Conservation (phyloP, 345 rosid species). For the Eucalyptus caleyi region DNA sequence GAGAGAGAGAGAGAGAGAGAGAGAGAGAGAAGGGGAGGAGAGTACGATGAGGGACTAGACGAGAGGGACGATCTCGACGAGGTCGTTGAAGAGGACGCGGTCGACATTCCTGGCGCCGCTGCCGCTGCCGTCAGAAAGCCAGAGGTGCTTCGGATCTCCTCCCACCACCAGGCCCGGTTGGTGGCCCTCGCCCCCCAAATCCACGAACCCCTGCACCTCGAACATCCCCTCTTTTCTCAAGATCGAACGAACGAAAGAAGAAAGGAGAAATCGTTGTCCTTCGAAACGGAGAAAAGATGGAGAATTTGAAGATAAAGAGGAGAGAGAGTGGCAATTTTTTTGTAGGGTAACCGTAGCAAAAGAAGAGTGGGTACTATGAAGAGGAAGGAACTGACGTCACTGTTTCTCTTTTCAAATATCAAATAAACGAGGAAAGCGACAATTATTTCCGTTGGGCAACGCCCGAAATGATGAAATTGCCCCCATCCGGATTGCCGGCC, state of each 20-base stretch:
- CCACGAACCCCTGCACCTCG: slow-evolving; percentile 41
- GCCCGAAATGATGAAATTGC: neutral
- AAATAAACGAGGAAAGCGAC: neutral
- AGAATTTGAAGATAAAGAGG: neutral
- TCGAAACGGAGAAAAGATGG: neutral
- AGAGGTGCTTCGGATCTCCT: slow-evolving; percentile 44
- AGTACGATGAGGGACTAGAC: too few species aligned
- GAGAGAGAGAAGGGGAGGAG: too few species aligned
- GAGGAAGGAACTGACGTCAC: neutral
- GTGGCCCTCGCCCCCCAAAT: slow-evolving; percentile 38
- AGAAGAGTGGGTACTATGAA: neutral
- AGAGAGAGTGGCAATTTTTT: neutral
- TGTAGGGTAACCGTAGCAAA: neutral
- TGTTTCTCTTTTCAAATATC: neutral
- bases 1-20: too few species aligned
- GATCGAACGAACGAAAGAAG: neutral
- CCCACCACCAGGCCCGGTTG: slow-evolving; percentile 30
- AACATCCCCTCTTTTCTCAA: slow-evolving; percentile 18
- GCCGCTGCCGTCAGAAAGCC: slow-evolving; percentile 28
- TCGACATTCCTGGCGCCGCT: slow-evolving; percentile 32
- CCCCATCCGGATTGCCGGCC: neutral
- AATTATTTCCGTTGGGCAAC: neutral
- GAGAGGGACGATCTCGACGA: neutral
- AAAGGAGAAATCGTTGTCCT: neutral
- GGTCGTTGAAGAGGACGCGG: slow-evolving; percentile 68